Evolutionary conservation across 768 basidiomycete genomes (phyloP).

Genomic region (Auricularia sp.): DNA sequence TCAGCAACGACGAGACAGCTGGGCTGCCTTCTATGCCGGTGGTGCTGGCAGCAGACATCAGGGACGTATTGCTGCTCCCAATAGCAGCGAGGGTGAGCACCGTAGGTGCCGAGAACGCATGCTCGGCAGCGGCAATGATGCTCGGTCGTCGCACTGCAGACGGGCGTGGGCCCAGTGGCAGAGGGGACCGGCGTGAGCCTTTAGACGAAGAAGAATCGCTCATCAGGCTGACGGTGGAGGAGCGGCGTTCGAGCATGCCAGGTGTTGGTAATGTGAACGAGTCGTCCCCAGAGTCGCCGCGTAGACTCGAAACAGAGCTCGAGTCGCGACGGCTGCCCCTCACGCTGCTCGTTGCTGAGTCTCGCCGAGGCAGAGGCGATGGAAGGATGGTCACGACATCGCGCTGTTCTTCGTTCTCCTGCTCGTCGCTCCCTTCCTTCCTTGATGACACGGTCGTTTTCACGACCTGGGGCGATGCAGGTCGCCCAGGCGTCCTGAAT

Average conservation of each 20-base stretch:
- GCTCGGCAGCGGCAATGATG: background rate
- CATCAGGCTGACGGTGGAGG: background rate
- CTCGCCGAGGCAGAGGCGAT: background rate
- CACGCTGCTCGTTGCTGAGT: background rate
- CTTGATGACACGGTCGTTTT: background rate
- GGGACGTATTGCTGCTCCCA: background rate
- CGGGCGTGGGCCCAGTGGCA: background rate
- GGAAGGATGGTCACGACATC: background rate
- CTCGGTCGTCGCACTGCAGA: background rate
- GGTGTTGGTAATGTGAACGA: background rate
- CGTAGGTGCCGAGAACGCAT: background rate
- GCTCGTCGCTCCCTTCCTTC: background rate
- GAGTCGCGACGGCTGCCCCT: background rate
- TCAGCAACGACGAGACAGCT: background rate
- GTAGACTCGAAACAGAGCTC: background rate
- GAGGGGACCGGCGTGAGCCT: background rate
- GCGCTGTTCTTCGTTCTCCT: background rate
- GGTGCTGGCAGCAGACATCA: background rate
- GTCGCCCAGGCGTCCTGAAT: background rate
- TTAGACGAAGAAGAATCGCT: background rate
- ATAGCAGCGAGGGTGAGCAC: background rate
- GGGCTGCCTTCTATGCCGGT: background rate
- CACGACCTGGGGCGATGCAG: background rate
- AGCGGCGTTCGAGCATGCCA: background rate
- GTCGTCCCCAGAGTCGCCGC: background rate